A percentile compares a stretch with the other conserved stretches of the same genome.
These are phyloP conservation scores for Rhodotorula sp. DNA, from an alignment of 1,284 basidiomycete species.

Conservation along the genomic window DNA sequence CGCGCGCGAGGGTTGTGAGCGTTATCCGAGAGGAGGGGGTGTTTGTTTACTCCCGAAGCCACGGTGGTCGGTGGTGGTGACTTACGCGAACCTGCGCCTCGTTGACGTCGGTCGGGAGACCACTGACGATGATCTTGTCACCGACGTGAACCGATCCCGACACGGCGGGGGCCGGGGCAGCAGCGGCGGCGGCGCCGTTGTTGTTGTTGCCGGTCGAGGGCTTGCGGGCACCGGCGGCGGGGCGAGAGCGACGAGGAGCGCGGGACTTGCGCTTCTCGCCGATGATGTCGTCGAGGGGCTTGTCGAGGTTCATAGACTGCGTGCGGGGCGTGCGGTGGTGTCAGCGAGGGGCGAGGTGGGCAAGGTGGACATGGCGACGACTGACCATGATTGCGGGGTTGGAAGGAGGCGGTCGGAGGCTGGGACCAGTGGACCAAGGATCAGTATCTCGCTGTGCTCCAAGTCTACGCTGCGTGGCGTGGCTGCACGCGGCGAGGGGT, in stretches of 20 bases:
- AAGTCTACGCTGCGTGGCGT: not conserved
- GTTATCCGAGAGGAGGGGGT: not conserved
- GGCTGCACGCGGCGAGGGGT: not conserved
- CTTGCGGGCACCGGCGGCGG: constrained; percentile 20
- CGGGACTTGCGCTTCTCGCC: constrained; percentile 41
- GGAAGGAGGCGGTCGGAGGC: not conserved
- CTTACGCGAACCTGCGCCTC: constrained; percentile 86
- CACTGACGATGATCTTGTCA: constrained; percentile 92
- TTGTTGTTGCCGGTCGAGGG: not conserved
- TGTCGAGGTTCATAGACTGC: constrained; percentile 57
- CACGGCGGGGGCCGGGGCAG: constrained; percentile 50
- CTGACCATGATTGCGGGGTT: not conserved
- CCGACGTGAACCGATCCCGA: constrained; percentile 47
- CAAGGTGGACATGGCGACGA: not conserved
- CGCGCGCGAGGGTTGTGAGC: not conserved
- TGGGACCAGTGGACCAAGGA: not conserved
- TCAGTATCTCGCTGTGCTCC: not conserved
- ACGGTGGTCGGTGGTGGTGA: not conserved
- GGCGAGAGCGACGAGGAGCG: constrained; percentile 31
- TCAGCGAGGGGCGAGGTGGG: too few relatives aligned
- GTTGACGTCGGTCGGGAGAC: constrained; percentile 91
- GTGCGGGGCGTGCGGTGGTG: not conserved
- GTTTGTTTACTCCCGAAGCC: not conserved
- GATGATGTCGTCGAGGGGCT: constrained; percentile 80
- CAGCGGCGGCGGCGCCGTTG: constrained; percentile 61